phyloP scores from a whole-genome alignment of 2,329 filamentous ascomycete species.

The Aspergillus proliferans region DNA sequence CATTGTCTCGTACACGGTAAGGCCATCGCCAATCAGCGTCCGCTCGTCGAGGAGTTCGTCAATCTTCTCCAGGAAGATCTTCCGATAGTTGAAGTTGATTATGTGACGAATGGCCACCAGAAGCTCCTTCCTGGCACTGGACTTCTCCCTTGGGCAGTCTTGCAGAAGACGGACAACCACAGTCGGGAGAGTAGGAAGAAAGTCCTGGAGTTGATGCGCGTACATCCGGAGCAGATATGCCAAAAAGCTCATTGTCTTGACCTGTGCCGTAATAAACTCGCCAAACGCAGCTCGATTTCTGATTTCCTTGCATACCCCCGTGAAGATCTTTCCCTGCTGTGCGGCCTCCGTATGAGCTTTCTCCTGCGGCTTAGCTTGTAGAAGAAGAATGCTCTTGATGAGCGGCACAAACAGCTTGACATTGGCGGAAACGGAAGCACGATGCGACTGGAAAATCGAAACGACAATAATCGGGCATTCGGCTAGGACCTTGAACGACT shows the following conservation, averaged over 20 bases:
- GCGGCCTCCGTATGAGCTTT: conserved; percentile 83
- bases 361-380: conserved; percentile 89
- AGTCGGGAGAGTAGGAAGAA: conserved; percentile 74
- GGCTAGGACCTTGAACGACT: conserved; percentile 96
- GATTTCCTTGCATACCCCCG: conserved; percentile 86
- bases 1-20: conserved; percentile 96
- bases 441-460: conserved; percentile 92
- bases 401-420: conserved; percentile 88
- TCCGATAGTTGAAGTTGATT: conserved; percentile 97
- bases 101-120: conserved; percentile 96
- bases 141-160: conserved; percentile 92
- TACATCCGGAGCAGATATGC: conserved; percentile 89
- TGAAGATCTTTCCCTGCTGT: conserved; percentile 74
- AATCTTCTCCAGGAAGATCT: conserved; percentile 90
- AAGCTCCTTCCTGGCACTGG: conserved; percentile 85
- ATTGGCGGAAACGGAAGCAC: conserved; percentile 70
- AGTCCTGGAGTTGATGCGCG: conserved; percentile 78
- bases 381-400: conserved; percentile 80
- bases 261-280: conserved; percentile 95
- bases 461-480: conserved; percentile 99
- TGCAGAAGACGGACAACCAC: conserved; percentile 87
- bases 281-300: conserved; percentile 91
- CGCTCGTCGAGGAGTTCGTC: conserved; percentile 91
- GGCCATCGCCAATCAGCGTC: conserved; percentile 87
- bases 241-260: conserved; percentile 98